Evolutionary conservation across 768 basidiomycete species (phyloP), one percentile per base, ranked within the genome.

Genomic region (Macrocybe gigantea): DNA sequence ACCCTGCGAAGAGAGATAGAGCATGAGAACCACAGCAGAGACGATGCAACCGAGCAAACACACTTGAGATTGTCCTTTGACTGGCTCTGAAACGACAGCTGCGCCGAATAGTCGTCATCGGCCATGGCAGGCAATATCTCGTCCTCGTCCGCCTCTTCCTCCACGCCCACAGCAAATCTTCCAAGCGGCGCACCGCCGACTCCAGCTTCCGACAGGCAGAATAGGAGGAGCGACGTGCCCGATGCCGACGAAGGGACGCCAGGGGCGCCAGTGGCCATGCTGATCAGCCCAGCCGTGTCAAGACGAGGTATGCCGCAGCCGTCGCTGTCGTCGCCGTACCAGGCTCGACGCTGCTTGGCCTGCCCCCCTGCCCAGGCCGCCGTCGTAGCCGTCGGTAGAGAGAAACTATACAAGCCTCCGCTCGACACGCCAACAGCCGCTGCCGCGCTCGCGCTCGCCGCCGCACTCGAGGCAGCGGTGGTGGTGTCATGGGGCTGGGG

Each of bases 11-110:
- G 12, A 45, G 40, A 30, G 30, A 45, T 40, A 53, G 42, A 33
- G 8, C 45, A 38, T 11, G 33, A 37, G 5, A 10, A 7, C 32
- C 5, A 6, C 39, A 12, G 6, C 5, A 39, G 11, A 30, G 36
- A 2, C 11, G 7, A 33, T 10, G 41, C 30, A 39, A 55, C 35
- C 5, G 5, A 41, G 36, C 32, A 45, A 35, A 55, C 57, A 33
- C 49, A 90, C 88, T 88, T 91, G 30, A 91, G 68, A 60, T 92
- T 91, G 60, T 88, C 88, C 55, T 91, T 91, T 39, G 88, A 88
- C 69, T 91, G 88, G 52, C 85, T 89, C 66, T 90, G 84, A 80
- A 82, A 90, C 4, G 83, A 83, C 47, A 84, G 61, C 56, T 90
- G 89, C 1, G 87, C 85, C 8, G 88, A 88, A 62, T 89, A 91